phyloP scores from a whole-genome alignment of 352 stramenopile genomes.

The Phytophthora brassicae region DNA sequence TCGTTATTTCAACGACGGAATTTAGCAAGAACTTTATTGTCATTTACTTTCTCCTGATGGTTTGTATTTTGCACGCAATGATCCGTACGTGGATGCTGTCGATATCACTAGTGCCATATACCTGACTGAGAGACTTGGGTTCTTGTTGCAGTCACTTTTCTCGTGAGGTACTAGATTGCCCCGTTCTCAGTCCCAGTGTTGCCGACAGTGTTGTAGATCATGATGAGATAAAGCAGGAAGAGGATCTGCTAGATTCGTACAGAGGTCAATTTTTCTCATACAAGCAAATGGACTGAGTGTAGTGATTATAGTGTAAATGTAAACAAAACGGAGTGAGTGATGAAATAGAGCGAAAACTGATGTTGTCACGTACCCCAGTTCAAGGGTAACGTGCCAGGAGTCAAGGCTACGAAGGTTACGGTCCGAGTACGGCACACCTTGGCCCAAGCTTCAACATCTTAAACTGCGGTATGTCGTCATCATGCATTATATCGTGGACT shows the following conservation, averaged over 20 bases:
- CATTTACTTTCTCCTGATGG: constrained; percentile 30
- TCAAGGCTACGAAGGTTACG: too few relatives aligned
- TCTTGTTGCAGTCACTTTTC: constrained; percentile 26
- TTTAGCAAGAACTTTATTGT: constrained; percentile 28
- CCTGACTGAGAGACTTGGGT: constrained; percentile 26
- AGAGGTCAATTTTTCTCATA: constrained; percentile 9
- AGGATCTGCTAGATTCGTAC: not conserved
- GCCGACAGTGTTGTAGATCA: not conserved
- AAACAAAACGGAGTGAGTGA: too few relatives aligned
- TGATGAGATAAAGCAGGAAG: not conserved
- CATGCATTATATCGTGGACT: too few relatives aligned
- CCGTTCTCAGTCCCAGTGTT: constrained; percentile 11
- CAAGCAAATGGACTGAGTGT: constrained; percentile 5
- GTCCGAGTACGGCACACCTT: too few relatives aligned
- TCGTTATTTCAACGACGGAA: constrained; percentile 28
- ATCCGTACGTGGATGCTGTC: constrained; percentile 32
- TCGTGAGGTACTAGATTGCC: constrained; percentile 20
- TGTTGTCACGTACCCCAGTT: too few relatives aligned
- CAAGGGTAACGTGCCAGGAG: too few relatives aligned
- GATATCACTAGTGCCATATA: constrained; percentile 30
- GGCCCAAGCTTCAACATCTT: too few relatives aligned
- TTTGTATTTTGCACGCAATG: constrained; percentile 31
- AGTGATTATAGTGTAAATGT: too few relatives aligned
- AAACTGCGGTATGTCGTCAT: too few relatives aligned
- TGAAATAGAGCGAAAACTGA: too few relatives aligned